Base-by-base conservation (phyloP, 257 asterid species). In the Knoxia roxburghii region DNA sequence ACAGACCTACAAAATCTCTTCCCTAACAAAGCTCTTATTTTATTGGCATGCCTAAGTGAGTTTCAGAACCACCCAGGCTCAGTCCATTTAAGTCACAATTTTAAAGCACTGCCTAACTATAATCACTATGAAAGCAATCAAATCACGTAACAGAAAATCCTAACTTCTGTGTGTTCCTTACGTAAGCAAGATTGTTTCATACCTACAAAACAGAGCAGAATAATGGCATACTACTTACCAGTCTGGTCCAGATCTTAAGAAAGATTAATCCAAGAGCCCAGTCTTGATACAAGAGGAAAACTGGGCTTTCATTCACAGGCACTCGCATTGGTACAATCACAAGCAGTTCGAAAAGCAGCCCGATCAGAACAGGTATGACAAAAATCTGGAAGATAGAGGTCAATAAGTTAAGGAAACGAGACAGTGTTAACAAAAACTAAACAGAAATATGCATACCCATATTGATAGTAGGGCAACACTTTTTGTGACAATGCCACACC, bases 251-350 rank as follows among this genome's bases (percentile, higher is more conserved):
- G 48, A 93, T 90, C 90, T 93, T 93, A 64, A 93, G 83, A 80
- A 93, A 93, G 80, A 93, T 85, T 4, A 93, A 73, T 72, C 99
- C 99, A 23, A 93, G 86, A 67, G 97, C 97, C 99, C 99, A 93
- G 76, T 93, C 99, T 80, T 93, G 99, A 71, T 93, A 93, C 71
- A 93, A 68, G 67, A 90, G 97, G 85, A 93, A 93, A 72, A 90
- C 95, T 50, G 99, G 99, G 53, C 97, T 93, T 79, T 90, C 97
- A 64, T 93, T 96, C 79, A 90, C 87, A 2, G 99, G 97, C 46
- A 90, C 99, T 68, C 97, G 89, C 97, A 93, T 93, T 12, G 99
- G 99, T 69, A 93, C 95, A 64, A 93, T 93, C 10, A 93, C 96
- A 73, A 93, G 85, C 67, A 93, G 97, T 78, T 93, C 99, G 71